Conservation (phyloP, 2,329 filamentous ascomycete genomes). For the Botryotinia narcissicola region DNA sequence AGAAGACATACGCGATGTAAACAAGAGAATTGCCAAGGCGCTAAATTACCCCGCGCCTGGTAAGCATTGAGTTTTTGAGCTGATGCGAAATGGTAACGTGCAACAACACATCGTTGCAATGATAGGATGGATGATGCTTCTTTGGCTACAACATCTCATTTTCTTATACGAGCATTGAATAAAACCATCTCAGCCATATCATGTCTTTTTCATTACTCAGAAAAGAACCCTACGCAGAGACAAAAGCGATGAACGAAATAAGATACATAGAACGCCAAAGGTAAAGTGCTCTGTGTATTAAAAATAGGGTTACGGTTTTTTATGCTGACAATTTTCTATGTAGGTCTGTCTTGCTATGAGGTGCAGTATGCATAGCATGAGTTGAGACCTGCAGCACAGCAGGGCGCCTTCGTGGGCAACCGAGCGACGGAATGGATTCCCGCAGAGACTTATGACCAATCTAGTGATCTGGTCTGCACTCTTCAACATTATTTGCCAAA, state of each 20-base stretch:
- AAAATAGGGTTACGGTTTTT: no score
- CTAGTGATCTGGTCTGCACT: neutral
- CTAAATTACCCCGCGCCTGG: slow-evolving; percentile 1
- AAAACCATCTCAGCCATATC: neutral
- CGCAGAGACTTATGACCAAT: neutral
- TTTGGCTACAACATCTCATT: neutral
- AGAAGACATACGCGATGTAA: neutral
- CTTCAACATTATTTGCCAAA: neutral
- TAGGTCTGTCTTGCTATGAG: neutral
- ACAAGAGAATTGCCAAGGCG: neutral
- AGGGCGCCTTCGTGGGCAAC: neutral
- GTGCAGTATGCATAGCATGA: neutral
- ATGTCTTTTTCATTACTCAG: neutral
- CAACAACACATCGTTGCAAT: neutral
- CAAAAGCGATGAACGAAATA: neutral
- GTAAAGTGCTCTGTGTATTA: neutral
- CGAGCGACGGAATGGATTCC: neutral
- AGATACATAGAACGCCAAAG: neutral
- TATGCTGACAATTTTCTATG: neutral
- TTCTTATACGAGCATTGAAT: neutral
- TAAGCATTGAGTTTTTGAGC: neutral
- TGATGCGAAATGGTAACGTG: neutral
- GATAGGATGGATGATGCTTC: neutral
- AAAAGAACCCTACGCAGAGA: neutral
- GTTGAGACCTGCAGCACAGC: neutral